Evolutionary conservation across 345 rosid genomes (phyloP).

Genomic region (Bruguiera sexangula): DNA sequence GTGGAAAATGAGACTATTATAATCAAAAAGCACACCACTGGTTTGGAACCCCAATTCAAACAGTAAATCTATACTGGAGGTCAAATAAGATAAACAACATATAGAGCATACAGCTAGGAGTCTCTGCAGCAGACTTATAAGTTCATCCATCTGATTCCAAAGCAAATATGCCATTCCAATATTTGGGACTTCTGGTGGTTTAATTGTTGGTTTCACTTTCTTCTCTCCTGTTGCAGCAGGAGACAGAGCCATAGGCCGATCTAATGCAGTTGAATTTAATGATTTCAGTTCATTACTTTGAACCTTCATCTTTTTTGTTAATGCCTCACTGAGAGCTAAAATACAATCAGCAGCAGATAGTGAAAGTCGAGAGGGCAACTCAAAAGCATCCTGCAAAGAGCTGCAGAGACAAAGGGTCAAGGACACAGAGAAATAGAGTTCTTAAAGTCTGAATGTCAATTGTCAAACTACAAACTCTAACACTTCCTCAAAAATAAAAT

Average conservation of each 20-base stretch:
- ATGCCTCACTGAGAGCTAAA: conserved; percentile 61
- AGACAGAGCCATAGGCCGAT: conserved; percentile 28
- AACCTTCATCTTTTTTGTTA: conserved; percentile 53
- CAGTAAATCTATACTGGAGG: neutral
- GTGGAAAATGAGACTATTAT: too few relatives aligned
- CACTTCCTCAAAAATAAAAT: neutral
- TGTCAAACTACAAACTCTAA: neutral
- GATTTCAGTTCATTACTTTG: conserved; percentile 32
- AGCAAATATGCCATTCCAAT: conserved; percentile 44
- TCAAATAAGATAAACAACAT: conserved; percentile 12
- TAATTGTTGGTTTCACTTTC: conserved; percentile 28
- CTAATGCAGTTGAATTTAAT: conserved; percentile 30
- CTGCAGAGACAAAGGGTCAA: conserved; percentile 37
- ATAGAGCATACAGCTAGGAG: conserved; percentile 60
- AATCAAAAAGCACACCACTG: conserved; percentile 1
- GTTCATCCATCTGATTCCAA: conserved; percentile 57
- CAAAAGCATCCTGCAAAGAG: conserved; percentile 65
- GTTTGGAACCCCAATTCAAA: conserved; percentile 1
- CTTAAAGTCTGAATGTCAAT: neutral
- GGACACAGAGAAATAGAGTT: neutral
- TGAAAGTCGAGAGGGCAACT: conserved; percentile 85
- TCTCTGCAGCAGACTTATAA: conserved; percentile 49
- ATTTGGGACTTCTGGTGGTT: conserved; percentile 29
- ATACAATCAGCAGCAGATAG: conserved; percentile 88
- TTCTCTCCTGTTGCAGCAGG: conserved; percentile 29